Evolutionary conservation across 1,284 basidiomycete genomes (phyloP).

Genomic region (Apiotrichum sp.): DNA sequence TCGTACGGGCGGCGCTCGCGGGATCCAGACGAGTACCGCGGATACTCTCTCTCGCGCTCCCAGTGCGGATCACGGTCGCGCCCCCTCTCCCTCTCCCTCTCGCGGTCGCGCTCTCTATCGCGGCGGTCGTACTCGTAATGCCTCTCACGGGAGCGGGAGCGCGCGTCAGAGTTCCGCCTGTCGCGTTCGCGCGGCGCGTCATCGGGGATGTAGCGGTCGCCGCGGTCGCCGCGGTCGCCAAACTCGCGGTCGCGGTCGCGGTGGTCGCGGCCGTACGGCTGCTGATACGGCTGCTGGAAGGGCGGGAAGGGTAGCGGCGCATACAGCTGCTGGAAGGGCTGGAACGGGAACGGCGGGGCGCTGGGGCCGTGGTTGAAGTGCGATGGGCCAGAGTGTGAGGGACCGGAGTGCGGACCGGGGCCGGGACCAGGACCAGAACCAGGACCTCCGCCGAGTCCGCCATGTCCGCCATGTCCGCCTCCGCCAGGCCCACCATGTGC

Average conservation of each 20-base stretch:
- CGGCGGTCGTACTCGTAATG: slow-evolving; percentile 1
- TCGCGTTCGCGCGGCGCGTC: not conserved
- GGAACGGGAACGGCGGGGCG: not conserved
- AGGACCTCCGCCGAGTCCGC: too few relatives aligned
- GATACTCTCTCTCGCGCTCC: not conserved
- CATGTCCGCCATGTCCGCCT: too few relatives aligned
- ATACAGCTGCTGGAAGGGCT: not conserved
- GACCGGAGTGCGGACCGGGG: too few relatives aligned
- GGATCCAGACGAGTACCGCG: not conserved
- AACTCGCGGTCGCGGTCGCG: too few relatives aligned
- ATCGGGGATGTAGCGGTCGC: not conserved
- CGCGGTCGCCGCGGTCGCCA: not conserved
- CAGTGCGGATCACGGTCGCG: not conserved
- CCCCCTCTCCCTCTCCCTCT: not conserved
- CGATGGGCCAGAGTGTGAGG: too few relatives aligned
- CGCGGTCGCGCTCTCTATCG: not conserved
- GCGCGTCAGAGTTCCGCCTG: not conserved
- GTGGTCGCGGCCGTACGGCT: too few relatives aligned
- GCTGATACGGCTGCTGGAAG: not conserved
- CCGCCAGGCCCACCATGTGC: too few relatives aligned
- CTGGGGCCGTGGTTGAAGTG: too few relatives aligned
- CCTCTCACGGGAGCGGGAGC: not conserved
- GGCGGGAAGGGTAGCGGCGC: slow-evolving; percentile 44
- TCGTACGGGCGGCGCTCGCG: not conserved
- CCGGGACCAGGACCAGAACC: too few relatives aligned